These are phyloP conservation scores for Colletotrichum paranaense DNA, from an alignment of 2,329 filamentous ascomycete genomes.

Conservation along the genomic window DNA sequence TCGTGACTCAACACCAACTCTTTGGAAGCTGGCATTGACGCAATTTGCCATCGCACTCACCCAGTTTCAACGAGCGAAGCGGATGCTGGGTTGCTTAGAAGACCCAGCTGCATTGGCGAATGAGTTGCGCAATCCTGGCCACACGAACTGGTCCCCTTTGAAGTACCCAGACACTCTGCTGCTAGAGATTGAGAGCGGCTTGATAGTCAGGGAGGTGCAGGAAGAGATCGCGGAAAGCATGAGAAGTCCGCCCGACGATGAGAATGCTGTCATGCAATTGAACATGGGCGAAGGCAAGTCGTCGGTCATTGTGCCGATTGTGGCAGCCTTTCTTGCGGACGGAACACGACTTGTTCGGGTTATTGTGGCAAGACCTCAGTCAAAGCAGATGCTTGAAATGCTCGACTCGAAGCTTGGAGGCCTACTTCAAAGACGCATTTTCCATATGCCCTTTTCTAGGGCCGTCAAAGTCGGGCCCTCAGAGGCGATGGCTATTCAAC, in stretches of 20 bases:
- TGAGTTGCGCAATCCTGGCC: constrained; percentile 63
- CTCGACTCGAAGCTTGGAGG: constrained; percentile 66
- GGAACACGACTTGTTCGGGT: constrained; percentile 63
- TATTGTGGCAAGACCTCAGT: constrained; percentile 70
- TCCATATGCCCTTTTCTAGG: constrained; percentile 69
- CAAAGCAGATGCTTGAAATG: constrained; percentile 69
- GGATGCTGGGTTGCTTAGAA: constrained; percentile 45
- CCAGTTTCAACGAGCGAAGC: constrained; percentile 53
- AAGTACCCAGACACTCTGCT: constrained; percentile 70
- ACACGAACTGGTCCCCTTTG: constrained; percentile 64
- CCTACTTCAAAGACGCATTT: constrained; percentile 64
- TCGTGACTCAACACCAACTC: constrained; percentile 42
- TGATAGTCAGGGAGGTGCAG: constrained; percentile 71
- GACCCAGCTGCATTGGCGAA: constrained; percentile 45
- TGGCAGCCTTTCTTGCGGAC: constrained; percentile 65
- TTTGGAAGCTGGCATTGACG: constrained; percentile 51
- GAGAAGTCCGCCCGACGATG: constrained; percentile 49
- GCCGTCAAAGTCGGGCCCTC: constrained; percentile 47
- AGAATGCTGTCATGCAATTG: constrained; percentile 70
- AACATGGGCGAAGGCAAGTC: constrained; percentile 81
- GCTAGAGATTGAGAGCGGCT: constrained; percentile 71
- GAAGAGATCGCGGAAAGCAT: constrained; percentile 68
- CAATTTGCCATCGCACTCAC: constrained; percentile 54
- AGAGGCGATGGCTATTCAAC: constrained; percentile 49
- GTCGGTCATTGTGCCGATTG: constrained; percentile 75